Evolutionary conservation across 441 rosid species (phyloP).

Genomic region (Syzygium malaccense): DNA sequence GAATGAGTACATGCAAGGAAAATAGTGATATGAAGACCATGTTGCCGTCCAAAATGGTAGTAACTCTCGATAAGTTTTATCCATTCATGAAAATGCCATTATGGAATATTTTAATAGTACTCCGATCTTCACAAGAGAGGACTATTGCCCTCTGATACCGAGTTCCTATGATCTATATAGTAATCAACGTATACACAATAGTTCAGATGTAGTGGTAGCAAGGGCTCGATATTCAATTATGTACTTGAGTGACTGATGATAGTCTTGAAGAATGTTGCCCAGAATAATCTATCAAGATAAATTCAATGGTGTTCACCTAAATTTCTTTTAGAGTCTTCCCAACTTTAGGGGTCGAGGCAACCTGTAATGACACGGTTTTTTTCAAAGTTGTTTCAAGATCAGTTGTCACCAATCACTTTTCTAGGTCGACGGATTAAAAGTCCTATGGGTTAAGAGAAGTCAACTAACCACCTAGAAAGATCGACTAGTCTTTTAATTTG

Average conservation of each 20-base stretch:
- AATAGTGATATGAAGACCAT: not conserved
- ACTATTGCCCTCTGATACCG: not conserved
- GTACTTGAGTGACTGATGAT: not conserved
- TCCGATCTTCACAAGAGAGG: not conserved
- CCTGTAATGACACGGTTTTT: not conserved
- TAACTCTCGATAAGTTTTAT: not conserved
- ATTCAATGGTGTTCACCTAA: not conserved
- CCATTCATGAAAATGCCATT: not conserved
- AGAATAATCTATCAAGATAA: not conserved
- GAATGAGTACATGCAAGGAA: not conserved
- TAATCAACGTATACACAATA: not conserved
- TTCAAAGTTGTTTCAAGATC: not conserved
- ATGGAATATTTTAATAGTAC: not conserved
- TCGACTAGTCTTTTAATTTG: not conserved
- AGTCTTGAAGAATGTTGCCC: not conserved
- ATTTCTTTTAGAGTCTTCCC: not conserved
- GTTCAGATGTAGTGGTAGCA: not conserved
- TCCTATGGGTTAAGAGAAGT: not conserved
- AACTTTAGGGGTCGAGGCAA: not conserved
- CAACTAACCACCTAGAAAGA: not conserved
- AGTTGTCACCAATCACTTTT: not conserved
- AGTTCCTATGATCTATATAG: not conserved
- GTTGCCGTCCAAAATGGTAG: not conserved
- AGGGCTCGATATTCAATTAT: not conserved
- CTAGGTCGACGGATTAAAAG: not conserved